phyloP scores from a whole-genome alignment of 2,329 filamentous ascomycete species.

The Pseudomassariella vexata region DNA sequence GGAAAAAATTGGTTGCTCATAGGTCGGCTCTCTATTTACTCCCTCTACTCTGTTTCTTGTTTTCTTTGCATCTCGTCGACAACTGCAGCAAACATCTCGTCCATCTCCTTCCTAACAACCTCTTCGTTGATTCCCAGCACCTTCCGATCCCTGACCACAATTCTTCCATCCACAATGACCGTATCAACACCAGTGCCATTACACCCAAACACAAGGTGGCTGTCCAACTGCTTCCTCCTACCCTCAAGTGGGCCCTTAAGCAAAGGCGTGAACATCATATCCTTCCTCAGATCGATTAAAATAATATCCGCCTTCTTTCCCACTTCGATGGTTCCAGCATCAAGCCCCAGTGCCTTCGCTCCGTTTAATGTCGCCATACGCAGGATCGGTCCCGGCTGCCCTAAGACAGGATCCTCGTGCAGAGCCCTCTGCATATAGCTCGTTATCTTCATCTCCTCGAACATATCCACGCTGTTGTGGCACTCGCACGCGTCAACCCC shows the following conservation, averaged over 20 bases:
- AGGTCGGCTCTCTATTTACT: no score
- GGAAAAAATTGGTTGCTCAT: no score
- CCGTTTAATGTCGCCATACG: constrained; percentile 18
- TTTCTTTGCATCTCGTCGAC: constrained; percentile 9
- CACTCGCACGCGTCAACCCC: constrained; percentile 19
- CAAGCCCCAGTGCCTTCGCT: constrained; percentile 13
- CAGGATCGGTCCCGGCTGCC: constrained; percentile 13
- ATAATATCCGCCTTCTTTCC: constrained; percentile 19
- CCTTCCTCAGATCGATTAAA: constrained; percentile 16
- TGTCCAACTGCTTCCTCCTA: constrained; percentile 9
- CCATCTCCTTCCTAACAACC: constrained; percentile 12
- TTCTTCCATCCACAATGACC: constrained; percentile 16
- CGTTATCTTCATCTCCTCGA: constrained; percentile 19
- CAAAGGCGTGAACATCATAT: constrained; percentile 18
- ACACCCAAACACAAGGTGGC: constrained; percentile 19
- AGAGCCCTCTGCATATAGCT: constrained; percentile 15
- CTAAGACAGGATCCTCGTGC: constrained; percentile 11
- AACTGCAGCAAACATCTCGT: constrained; percentile 11
- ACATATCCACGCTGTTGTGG: constrained; percentile 20
- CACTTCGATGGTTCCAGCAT: constrained; percentile 14
- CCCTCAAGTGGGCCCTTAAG: constrained; percentile 12
- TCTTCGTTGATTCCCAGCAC: constrained; percentile 18
- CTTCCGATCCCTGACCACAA: constrained; percentile 15
- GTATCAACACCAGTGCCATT: constrained; percentile 18
- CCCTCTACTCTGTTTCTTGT: no score